Percentiles rank a stretch among this genome's conserved stretches.
Evolutionary conservation across 345 rosid species (phyloP).

Genomic region (Corymbia maculata): DNA sequence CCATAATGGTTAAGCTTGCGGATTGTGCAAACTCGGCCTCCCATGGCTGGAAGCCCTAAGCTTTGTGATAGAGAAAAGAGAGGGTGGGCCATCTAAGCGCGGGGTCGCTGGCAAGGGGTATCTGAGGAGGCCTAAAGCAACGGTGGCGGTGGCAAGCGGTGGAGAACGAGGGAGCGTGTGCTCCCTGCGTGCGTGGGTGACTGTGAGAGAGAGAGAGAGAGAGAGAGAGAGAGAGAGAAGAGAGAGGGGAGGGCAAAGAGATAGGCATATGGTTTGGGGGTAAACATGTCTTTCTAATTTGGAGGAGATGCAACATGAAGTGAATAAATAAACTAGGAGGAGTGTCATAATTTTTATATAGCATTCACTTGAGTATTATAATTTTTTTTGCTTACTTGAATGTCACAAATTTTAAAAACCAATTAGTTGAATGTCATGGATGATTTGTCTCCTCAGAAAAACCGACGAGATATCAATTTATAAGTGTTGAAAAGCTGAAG

Average conservation of each 20-base stretch:
- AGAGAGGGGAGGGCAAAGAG: background rate
- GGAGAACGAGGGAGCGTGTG: too few relatives aligned
- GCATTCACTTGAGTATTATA: accelerated
- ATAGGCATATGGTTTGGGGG: conserved; percentile 9
- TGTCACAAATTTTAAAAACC: background rate
- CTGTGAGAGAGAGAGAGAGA: background rate
- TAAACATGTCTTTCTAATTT: conserved; percentile 30
- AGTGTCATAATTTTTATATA: too few relatives aligned
- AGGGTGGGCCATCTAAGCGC: too few relatives aligned
- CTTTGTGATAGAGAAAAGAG: too few relatives aligned
- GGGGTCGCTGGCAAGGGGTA: too few relatives aligned
- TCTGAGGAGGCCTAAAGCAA: too few relatives aligned
- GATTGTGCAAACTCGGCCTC: too few relatives aligned
- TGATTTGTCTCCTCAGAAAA: background rate
- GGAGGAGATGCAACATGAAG: conserved; percentile 20
- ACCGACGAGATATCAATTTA: background rate
- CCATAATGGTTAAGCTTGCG: too few relatives aligned
- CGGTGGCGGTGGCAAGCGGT: too few relatives aligned
- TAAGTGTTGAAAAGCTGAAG: background rate
- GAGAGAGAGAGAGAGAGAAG: background rate
- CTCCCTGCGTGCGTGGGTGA: too few relatives aligned
- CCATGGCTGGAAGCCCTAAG: too few relatives aligned
- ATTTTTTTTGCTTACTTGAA: background rate
- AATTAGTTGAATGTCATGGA: background rate
- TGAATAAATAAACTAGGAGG: background rate